Base-by-base conservation (phyloP, 345 rosid genomes). In the Mallotus nudiflorus region DNA sequence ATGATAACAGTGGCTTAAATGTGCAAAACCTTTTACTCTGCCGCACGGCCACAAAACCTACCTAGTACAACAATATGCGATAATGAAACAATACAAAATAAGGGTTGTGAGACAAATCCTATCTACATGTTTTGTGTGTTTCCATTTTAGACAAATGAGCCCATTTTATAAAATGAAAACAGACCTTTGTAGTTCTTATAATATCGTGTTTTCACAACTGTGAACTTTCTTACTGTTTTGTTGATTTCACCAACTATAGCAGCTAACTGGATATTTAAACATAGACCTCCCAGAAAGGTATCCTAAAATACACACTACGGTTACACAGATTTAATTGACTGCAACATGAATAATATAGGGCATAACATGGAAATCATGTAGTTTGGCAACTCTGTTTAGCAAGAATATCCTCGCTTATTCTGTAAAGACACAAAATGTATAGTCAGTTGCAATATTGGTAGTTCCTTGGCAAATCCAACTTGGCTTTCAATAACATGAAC, bases 401-500 rank as follows among this genome's bases (percentile, higher is more conserved):
- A 29, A 62, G 50, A 27, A 5, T 62, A 62, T 62, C n/a, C n/a
- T 42, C 33, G 24, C n/a, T 22, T 6, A 2, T 31, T 29, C 54
- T 4, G 14, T 46, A 15, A 44, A 64, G 40, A n/a, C n/a, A n/a
- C n/a, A n/a, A n/a, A n/a, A n/a, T n/a, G n/a, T n/a, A n/a, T n/a
- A n/a, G n/a, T n/a, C n/a, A n/a, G n/a, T n/a, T n/a, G n/a, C n/a
- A n/a, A n/a, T n/a, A n/a, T n/a, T n/a, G n/a, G n/a, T n/a, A n/a
- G n/a, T n/a, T n/a, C n/a, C n/a, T n/a, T n/a, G n/a, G n/a, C n/a
- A n/a, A n/a, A n/a, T n/a, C n/a, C n/a, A n/a, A n/a, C n/a, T n/a
- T n/a, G 27, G 25, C 37, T 14, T 67, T 40, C 25, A 22, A 66
- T 51, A 51, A 67, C 44, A 67, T 53, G 57, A 37, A 33, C 57